phyloP scores from a whole-genome alignment of 352 stramenopile species.

The Blastocystis sp. region DNA sequence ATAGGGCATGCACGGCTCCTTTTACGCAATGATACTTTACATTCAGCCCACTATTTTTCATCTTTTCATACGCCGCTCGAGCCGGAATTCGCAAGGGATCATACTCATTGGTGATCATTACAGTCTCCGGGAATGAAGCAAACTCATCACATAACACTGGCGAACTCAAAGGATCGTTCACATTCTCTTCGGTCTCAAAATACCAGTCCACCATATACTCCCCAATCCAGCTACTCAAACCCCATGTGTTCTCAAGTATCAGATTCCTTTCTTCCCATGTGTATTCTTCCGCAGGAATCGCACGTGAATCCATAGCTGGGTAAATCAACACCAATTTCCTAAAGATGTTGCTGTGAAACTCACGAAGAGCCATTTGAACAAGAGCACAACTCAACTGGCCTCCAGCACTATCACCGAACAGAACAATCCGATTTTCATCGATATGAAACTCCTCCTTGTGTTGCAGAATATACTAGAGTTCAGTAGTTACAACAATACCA shows the following conservation, averaged over 20 bases:
- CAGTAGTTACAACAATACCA: neutral
- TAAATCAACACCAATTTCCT: constrained; percentile 46
- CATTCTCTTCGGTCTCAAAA: neutral
- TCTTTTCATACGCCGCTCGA: constrained; percentile 2
- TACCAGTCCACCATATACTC: constrained; percentile 36
- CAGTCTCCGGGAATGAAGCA: neutral
- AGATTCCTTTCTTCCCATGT: constrained; percentile 29
- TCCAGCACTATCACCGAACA: constrained; percentile 29
- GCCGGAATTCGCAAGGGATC: constrained; percentile 26
- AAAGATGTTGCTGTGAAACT: constrained; percentile 36
- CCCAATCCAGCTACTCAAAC: neutral
- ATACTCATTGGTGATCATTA: constrained; percentile 41
- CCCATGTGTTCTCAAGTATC: constrained; percentile 27
- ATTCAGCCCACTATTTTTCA: constrained; percentile 35
- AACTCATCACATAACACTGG: constrained; percentile 16
- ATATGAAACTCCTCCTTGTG: constrained; percentile 26
- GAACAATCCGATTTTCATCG: constrained; percentile 11
- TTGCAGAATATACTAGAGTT: neutral
- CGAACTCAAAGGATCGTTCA: neutral
- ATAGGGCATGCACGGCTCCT: constrained; percentile 19
- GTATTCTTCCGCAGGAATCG: neutral
- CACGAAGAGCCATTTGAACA: neutral
- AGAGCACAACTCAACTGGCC: constrained; percentile 23
- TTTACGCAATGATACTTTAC: constrained; percentile 39
- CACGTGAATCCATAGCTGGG: constrained; percentile 27